A percentile compares a stretch with the other conserved stretches of the same genome.
These are phyloP conservation scores for Boletus subluridellus DNA, from an alignment of 1,284 basidiomycete species.

Conservation along the genomic window DNA sequence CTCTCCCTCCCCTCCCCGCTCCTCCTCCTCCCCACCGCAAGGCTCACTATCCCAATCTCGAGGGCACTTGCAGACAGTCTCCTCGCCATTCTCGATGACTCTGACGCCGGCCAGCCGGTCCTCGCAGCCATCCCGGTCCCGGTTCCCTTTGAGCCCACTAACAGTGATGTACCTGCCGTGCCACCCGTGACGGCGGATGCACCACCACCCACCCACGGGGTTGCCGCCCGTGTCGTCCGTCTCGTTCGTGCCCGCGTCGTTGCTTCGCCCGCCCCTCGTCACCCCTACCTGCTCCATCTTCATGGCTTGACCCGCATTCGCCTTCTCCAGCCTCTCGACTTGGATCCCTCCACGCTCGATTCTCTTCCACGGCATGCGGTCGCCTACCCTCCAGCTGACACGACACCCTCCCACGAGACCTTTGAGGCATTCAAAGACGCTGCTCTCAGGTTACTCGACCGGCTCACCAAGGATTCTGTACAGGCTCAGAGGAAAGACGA, in stretches of 20 bases:
- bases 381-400: slow-evolving; percentile 46
- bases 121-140: slow-evolving; percentile 61
- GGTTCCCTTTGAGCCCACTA: slow-evolving; percentile 14
- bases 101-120: slow-evolving; percentile 55
- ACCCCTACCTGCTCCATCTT: slow-evolving; percentile 60
- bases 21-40: slow-evolving; percentile 63
- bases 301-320: slow-evolving; percentile 62
- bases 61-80: slow-evolving; percentile 56
- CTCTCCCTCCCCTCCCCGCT: slow-evolving; percentile 61
- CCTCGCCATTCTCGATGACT: slow-evolving; percentile 56
- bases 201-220: slow-evolving; percentile 36
- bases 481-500: slow-evolving; percentile 57
- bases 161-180: slow-evolving; percentile 22
- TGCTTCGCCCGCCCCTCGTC: slow-evolving; percentile 36
- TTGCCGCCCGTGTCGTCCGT: slow-evolving; percentile 57
- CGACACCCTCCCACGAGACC: slow-evolving; percentile 48
- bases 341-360: slow-evolving; percentile 29
- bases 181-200: not conserved
- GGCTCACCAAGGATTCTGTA: slow-evolving; percentile 58
- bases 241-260: slow-evolving; percentile 50
- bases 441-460: slow-evolving; percentile 61
- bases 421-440: slow-evolving; percentile 65
- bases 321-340: slow-evolving; percentile 35
- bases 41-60: slow-evolving; percentile 59
- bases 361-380: slow-evolving; percentile 44